These are phyloP conservation scores for Isoetes engelmannii DNA, from an alignment of 83 land plant genomes.

Conservation along the genomic window DNA sequence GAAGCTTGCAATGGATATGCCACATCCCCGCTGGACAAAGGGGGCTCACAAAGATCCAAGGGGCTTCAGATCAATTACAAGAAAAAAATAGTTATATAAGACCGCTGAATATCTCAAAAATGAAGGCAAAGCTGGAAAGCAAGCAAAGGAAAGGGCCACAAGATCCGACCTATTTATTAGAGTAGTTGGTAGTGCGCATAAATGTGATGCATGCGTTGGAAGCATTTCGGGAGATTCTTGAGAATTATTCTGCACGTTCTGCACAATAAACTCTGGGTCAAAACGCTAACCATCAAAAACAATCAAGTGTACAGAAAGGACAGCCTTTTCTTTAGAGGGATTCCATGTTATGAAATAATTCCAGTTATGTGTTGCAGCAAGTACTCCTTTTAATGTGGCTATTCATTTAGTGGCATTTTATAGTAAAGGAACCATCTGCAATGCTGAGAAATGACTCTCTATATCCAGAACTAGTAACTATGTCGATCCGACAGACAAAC, in stretches of 20 bases:
- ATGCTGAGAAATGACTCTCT: no score
- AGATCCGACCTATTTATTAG: conserved; percentile 10
- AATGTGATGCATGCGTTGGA: conserved; percentile 22
- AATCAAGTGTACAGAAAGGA: no score
- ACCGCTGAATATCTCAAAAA: not conserved
- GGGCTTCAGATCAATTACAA: conserved; percentile 17
- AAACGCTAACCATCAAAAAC: no score
- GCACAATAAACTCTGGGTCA: no score
- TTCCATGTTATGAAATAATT: no score
- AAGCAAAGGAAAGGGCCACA: conserved; percentile 9
- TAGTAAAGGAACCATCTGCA: no score
- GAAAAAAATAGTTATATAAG: not conserved
- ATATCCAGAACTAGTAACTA: no score
- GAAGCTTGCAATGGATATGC: conserved; percentile 19
- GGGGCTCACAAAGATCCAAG: conserved; percentile 31
- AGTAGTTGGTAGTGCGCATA: conserved; percentile 10
- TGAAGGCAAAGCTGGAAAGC: not conserved
- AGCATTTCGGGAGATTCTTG: conserved; percentile 13
- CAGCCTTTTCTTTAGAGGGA: no score
- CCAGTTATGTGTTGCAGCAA: no score
- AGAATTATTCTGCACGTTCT: conserved; percentile 16
- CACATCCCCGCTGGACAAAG: conserved; percentile 18
- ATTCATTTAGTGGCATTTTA: no score
- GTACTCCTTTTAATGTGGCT: no score
- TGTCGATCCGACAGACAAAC: no score